Conservation (phyloP, 352 stramenopile genomes). For the Globisporangium paddicum region DNA sequence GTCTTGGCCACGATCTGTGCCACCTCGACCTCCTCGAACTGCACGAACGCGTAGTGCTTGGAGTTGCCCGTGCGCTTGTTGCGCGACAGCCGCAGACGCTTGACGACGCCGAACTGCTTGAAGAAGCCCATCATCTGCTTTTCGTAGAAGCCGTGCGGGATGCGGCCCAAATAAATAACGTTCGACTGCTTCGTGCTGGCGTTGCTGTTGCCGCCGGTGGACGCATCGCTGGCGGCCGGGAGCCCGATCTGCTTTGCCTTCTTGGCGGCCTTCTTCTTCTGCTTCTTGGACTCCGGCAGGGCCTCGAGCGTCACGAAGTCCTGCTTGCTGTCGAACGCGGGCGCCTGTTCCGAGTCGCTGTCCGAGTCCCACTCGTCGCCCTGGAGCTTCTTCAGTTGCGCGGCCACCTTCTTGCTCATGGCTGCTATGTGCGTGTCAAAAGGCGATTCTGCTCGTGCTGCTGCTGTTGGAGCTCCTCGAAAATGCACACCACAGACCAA, state of each 20-base stretch:
- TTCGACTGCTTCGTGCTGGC: slow-evolving; percentile 47
- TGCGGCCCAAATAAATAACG: slow-evolving; percentile 96
- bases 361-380: slow-evolving; percentile 85
- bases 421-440: slow-evolving; percentile 7
- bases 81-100: slow-evolving; percentile 89
- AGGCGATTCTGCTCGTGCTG: neutral
- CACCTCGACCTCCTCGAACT: slow-evolving; percentile 93
- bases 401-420: slow-evolving; percentile 74
- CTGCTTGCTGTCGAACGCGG: slow-evolving; percentile 37
- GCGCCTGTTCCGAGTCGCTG: slow-evolving; percentile 42
- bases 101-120: slow-evolving; percentile 94
- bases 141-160: slow-evolving; percentile 97
- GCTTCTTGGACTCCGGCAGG: slow-evolving; percentile 29
- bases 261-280: slow-evolving; percentile 38
- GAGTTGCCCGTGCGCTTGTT: slow-evolving; percentile 94
- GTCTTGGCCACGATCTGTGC: slow-evolving; percentile 92
- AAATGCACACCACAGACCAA: neutral
- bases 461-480: slow-evolving; percentile 7
- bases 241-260: slow-evolving; percentile 28
- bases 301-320: slow-evolving; percentile 51
- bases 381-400: slow-evolving; percentile 77
- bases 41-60: slow-evolving; percentile 95
- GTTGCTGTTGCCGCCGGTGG: slow-evolving; percentile 19
- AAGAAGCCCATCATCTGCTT: slow-evolving; percentile 95
- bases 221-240: slow-evolving; percentile 14